phyloP scores from a whole-genome alignment of 1,139 yeast species.

The Yamadazyma jaroonii region DNA sequence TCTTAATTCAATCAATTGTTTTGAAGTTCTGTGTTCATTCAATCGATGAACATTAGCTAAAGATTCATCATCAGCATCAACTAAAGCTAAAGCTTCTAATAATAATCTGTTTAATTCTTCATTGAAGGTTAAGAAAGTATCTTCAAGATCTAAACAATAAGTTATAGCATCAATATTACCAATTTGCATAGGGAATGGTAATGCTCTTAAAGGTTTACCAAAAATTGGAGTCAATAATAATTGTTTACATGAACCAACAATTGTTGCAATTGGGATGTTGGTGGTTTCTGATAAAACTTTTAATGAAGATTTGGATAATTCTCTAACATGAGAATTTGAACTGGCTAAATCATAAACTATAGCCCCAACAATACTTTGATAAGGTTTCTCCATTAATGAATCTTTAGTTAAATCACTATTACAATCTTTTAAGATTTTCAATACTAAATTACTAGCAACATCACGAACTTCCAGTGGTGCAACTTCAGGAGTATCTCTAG shows the following conservation, averaged over 20 bases:
- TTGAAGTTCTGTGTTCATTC: constrained; percentile 82
- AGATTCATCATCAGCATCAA: constrained; percentile 97
- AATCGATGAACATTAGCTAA: constrained; percentile 83
- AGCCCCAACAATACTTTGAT: constrained; percentile 80
- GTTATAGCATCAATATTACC: constrained; percentile 97
- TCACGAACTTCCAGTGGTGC: constrained; percentile 79
- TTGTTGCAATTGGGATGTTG: constrained; percentile 62
- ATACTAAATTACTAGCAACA: constrained; percentile 65
- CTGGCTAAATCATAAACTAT: constrained; percentile 91
- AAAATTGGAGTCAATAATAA: constrained; percentile 88
- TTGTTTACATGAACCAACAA: constrained; percentile 80
- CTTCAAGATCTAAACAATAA: constrained; percentile 77
- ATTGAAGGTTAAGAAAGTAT: constrained; percentile 79
- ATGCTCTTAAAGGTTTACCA: constrained; percentile 92
- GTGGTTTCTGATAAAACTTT: constrained; percentile 68
- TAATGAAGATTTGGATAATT: constrained; percentile 75
- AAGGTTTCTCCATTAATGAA: constrained; percentile 65
- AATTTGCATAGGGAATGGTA: constrained; percentile 98
- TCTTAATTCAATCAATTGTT: constrained; percentile 80
- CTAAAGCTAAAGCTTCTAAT: constrained; percentile 88
- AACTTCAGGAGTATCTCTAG: constrained; percentile 86
- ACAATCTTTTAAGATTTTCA: constrained; percentile 63
- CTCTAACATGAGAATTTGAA: constrained; percentile 78
- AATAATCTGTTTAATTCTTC: constrained; percentile 84
- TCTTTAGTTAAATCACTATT: constrained; percentile 59